Conservation (phyloP, 495 filamentous ascomycete genomes). For the Penicillium turbatum region DNA sequence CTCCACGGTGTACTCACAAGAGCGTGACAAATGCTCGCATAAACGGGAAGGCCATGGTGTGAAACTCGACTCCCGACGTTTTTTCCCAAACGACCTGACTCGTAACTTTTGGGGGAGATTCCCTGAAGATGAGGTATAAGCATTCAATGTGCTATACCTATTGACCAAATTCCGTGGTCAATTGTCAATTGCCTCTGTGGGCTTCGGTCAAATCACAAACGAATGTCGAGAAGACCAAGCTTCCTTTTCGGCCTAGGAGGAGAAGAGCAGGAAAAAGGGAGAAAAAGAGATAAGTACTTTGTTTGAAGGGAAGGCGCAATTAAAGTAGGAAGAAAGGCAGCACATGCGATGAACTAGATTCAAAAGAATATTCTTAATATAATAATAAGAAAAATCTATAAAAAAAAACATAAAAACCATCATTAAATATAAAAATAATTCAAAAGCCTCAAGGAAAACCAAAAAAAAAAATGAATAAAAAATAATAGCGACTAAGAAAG, state of each 20-base stretch:
- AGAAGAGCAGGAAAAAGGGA: conserved; percentile 16
- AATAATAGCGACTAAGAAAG: conserved; percentile 9
- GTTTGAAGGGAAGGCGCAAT: conserved; percentile 12
- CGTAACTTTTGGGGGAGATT: neutral
- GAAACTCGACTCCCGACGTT: neutral
- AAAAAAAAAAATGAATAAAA: conserved; percentile 9
- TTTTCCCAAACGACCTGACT: neutral
- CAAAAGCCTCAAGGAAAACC: neutral
- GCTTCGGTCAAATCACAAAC: conserved; percentile 12
- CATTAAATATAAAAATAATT: conserved; percentile 4
- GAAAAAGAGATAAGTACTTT: conserved; percentile 4
- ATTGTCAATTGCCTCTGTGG: conserved; percentile 4
- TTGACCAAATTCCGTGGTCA: neutral
- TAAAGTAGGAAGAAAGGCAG: conserved; percentile 15
- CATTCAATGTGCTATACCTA: neutral
- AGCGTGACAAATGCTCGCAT: conserved; percentile 45
- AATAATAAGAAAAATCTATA: neutral
- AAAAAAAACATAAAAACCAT: conserved; percentile 10
- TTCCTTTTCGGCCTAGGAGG: conserved; percentile 21
- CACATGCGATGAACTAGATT: conserved; percentile 10
- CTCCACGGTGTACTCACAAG: conserved; percentile 35
- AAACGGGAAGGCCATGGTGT: conserved; percentile 43
- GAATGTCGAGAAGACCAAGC: conserved; percentile 25
- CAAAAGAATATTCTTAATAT: conserved; percentile 7
- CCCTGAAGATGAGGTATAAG: neutral